Base-by-base conservation (phyloP, 106 monocot species). In the Agapanthus africanus region DNA sequence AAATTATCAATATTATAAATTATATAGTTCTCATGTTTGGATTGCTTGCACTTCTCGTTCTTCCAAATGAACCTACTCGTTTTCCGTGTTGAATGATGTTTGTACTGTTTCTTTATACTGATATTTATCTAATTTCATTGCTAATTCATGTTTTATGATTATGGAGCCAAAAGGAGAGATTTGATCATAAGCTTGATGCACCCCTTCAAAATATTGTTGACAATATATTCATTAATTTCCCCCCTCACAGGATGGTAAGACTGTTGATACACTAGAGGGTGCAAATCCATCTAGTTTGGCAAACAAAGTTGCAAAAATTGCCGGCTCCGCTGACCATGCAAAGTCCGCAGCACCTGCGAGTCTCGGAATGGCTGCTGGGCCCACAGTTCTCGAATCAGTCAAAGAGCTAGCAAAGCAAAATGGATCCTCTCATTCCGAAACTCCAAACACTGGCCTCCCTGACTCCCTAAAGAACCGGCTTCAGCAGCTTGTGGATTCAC, bases 341-440 rank as follows among this genome's bases (percentile, higher is more conserved):
- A 80, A 82, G 71, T 87, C 91, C 37, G 89, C 91, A 76, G 80
- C 82, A 37, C 91, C 91, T 71, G 91, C 86, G 38, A 97, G 91
- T 72, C 82, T 97, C 74, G 97, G 95, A 54, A 51, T 92, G 62
- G 86, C 91, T 77, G 85, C 87, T 49, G 91, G 82, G 5, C 86
- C 85, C 37, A 63, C 88, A 13, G 70, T 92, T 40, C 73, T 91
- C 34, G 91, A 91, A 81, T 74, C 76, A 49, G 84, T 87, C 16
- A 82, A 90, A 81, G 84, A 88, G 49, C 28, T 88, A 46, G 68
- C 78, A 32, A 88, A 71, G 59, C 66, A 73, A 69, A 88, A 86
- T 61, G 79, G 70, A 34, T 44, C 78, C 44, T 71, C 77, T n/a
- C 11, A 39, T 13, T 11, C 63, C 4, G 40, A 67, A 60, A 71